phyloP scores from a whole-genome alignment of 345 rosid species.

The Leavenworthia alabamica region DNA sequence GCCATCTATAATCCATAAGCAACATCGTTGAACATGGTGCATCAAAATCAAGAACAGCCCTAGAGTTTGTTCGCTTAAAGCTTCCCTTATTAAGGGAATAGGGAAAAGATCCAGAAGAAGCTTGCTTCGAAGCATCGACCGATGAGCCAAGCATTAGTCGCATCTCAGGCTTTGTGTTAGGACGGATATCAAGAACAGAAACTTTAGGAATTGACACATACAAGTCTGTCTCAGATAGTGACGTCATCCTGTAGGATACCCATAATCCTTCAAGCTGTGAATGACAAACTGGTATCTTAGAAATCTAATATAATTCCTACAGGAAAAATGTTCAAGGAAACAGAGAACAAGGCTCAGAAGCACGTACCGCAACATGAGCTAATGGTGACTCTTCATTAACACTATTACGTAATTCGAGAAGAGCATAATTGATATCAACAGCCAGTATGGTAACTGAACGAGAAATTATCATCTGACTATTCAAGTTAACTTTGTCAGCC shows the following conservation, averaged over 20 bases:
- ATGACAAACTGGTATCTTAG: slow-evolving; percentile 7
- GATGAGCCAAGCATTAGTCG: slow-evolving; percentile 98
- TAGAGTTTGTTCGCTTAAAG: slow-evolving; percentile 42
- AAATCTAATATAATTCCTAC: neutral
- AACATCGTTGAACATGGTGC: slow-evolving; percentile 79
- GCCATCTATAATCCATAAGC: slow-evolving; percentile 93
- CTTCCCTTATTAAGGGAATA: slow-evolving; percentile 44
- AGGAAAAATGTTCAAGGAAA: neutral
- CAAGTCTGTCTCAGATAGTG: slow-evolving; percentile 86
- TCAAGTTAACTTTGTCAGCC: slow-evolving; percentile 89
- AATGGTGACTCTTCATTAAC: slow-evolving; percentile 74
- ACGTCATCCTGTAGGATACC: slow-evolving; percentile 88
- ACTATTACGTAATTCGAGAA: slow-evolving; percentile 84
- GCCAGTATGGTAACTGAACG: slow-evolving; percentile 77
- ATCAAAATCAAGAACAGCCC: slow-evolving; percentile 46
- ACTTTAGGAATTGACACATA: slow-evolving; percentile 84
- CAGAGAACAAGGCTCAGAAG: slow-evolving; percentile 10
- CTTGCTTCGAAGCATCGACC: slow-evolving; percentile 70
- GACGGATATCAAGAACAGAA: slow-evolving; percentile 82
- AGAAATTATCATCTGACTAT: slow-evolving; percentile 78
- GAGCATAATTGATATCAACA: slow-evolving; percentile 79
- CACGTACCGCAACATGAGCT: slow-evolving; percentile 83
- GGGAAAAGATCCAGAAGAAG: slow-evolving; percentile 56
- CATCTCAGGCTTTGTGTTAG: slow-evolving; percentile 90
- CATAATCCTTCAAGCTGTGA: slow-evolving; percentile 90